Conservation (phyloP, 2,329 filamentous ascomycete species). For the Apiospora hydei region DNA sequence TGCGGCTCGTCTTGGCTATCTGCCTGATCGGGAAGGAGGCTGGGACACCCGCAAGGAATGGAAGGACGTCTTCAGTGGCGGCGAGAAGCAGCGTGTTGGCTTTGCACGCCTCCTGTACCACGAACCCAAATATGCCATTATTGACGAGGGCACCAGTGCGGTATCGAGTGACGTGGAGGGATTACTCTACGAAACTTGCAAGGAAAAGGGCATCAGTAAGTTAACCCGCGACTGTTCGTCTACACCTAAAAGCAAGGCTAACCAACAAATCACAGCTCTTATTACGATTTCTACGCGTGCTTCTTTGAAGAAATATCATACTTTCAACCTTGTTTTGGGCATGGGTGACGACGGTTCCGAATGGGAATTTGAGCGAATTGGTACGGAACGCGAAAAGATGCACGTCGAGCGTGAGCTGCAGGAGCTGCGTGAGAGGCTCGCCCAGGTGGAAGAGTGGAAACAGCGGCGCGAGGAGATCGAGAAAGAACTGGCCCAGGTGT, state of each 20-base stretch:
- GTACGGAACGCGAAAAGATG: conserved; percentile 91
- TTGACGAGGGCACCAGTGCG: conserved; percentile 95
- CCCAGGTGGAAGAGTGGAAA: conserved; percentile 87
- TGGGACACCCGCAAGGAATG: conserved; percentile 98
- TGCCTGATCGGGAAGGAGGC: conserved; percentile 90
- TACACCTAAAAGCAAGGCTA: neutral
- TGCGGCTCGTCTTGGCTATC: conserved; percentile 84
- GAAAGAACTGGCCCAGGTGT: conserved; percentile 72
- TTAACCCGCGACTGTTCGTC: conserved; percentile 23
- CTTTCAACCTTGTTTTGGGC: conserved; percentile 86
- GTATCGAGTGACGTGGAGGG: conserved; percentile 96
- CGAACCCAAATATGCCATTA: conserved; percentile 90
- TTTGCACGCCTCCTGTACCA: conserved; percentile 93
- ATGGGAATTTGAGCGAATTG: conserved; percentile 94
- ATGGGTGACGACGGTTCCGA: conserved; percentile 81
- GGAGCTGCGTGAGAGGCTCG: conserved; percentile 80
- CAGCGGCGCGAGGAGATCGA: conserved; percentile 81
- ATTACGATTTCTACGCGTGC: conserved; percentile 96
- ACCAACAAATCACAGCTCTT: conserved; percentile 63
- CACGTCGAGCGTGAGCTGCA: conserved; percentile 90
- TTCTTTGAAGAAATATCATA: conserved; percentile 95
- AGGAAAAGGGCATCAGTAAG: conserved; percentile 91
- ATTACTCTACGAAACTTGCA: conserved; percentile 89
- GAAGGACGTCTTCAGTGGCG: conserved; percentile 97
- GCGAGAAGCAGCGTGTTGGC: conserved; percentile 95